Evolutionary conservation across 495 filamentous ascomycete species (phyloP).

Genomic region (Aspergillus affinis): DNA sequence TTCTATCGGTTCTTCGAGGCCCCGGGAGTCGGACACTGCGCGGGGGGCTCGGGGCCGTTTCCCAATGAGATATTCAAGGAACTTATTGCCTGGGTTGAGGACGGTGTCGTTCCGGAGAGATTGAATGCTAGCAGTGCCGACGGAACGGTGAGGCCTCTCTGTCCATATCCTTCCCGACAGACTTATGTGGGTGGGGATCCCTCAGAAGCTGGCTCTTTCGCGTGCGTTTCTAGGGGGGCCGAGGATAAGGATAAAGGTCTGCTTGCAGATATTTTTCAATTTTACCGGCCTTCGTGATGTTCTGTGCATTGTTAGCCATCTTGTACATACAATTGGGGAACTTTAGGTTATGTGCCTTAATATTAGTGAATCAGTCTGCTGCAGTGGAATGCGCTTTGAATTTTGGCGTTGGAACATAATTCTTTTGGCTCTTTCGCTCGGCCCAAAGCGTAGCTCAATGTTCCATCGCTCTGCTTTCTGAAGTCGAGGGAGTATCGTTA

Average conservation of each 20-base stretch:
- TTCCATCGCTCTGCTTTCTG: background rate
- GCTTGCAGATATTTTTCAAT: background rate
- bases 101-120: constrained; percentile 22
- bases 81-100: constrained; percentile 34
- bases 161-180: constrained; percentile 12
- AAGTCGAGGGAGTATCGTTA: constrained; percentile 6
- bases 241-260: too few species aligned
- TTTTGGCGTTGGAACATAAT: too few species aligned
- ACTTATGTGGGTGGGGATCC: constrained; percentile 4
- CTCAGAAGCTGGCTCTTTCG: too few species aligned
- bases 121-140: constrained; percentile 6
- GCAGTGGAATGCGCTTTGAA: too few species aligned
- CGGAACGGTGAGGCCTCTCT: constrained; percentile 2
- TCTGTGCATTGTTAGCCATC: background rate
- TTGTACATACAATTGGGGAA: background rate
- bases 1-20: constrained; percentile 28
- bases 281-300: background rate
- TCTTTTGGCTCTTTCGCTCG: too few species aligned
- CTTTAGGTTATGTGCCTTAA: background rate
- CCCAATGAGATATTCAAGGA: constrained; percentile 17
- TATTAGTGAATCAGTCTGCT: background rate
- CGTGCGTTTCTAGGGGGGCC: too few species aligned
- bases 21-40: constrained; percentile 34
- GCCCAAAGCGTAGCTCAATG: background rate
- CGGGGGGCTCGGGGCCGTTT: constrained; percentile 20